Base-by-base conservation (phyloP, 2,329 filamentous ascomycete species). In the Aspergillus felis region DNA sequence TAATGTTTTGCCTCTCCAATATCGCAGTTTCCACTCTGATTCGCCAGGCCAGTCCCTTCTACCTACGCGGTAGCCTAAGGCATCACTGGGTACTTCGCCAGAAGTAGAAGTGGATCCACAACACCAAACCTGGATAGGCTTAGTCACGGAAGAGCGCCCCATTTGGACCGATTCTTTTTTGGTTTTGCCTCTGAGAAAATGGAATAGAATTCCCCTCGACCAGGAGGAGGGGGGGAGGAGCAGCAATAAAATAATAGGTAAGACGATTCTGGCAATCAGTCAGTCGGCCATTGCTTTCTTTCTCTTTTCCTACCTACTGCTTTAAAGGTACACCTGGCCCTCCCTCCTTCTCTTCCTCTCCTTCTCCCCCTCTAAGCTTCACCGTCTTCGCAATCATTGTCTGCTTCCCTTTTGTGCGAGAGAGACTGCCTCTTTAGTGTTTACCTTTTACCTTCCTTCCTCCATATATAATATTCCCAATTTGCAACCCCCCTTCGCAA, bases 401-500 rank as follows among this genome's bases (percentile, higher is more conserved):
- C 46, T 48, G 51, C 9, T 52, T 28, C 51, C 24, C 4, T 29
- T 24, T 47, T 47, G 44, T 24, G 44, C 44, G 12, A n/a, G 44
- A 47, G 24, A 47, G 22, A 27, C 44, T 47, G 28, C 28, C 47
- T 46, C 24, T 25, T n/a, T 46, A 29, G 47, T 57, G 59, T 25
- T 46, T 17, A 35, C 32, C 28, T 51, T 51, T 38, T 55, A 51
- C 50, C 51, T 14, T 47, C 53, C 48, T 55, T 55, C 56, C 51
- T 52, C 53, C 52, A 54, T 57, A 51, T 50, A 42, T 51, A 55
- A 41, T 41, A 42, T 50, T 50, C 56, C 53, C 58, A 20, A 22
- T 56, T 58, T 46, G 59, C 59, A 63, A 63, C 28, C 14, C 28
- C 14, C 12, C 32, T 62, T 66, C 61, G 60, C 63, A 67, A 77